A percentile compares a stretch with the other conserved stretches of the same genome.
Conservation (phyloP, 805 yeast species). For the Candida incommunis region DNA sequence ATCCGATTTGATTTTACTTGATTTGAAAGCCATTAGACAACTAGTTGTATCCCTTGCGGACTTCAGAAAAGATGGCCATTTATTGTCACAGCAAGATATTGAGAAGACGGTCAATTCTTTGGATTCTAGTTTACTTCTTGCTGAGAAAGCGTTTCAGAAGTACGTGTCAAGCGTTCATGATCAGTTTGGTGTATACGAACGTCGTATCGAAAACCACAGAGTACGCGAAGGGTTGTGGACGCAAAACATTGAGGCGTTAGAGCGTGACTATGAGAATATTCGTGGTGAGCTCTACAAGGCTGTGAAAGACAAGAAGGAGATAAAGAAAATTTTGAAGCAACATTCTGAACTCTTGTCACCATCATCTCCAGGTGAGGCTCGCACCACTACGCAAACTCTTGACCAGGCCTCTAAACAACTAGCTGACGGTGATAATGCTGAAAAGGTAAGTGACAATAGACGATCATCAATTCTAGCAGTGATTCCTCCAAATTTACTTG, state of each 20-base stretch:
- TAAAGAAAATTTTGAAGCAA: constrained; percentile 12
- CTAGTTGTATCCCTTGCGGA: not conserved
- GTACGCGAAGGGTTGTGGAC: constrained; percentile 23
- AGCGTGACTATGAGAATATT: constrained; percentile 25
- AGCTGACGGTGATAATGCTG: constrained; percentile 7
- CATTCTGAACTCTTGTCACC: constrained; percentile 3
- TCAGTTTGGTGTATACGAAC: constrained; percentile 15
- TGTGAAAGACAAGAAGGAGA: constrained; percentile 18
- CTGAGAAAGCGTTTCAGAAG: constrained; percentile 7
- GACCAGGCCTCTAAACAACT: not conserved
- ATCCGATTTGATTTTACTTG: not conserved
- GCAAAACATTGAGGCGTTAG: constrained; percentile 27
- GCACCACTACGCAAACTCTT: not conserved
- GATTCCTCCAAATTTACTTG: constrained; percentile 19
- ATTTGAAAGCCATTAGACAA: not conserved
- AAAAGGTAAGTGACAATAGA: not conserved
- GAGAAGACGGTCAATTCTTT: constrained; percentile 10
- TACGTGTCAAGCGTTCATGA: constrained; percentile 8
- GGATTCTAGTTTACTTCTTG: constrained; percentile 7
- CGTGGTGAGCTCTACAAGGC: constrained; percentile 23
- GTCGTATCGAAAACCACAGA: constrained; percentile 16
- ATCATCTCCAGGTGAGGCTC: not conserved
- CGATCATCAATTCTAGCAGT: constrained; percentile 4
- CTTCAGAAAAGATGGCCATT: not conserved
- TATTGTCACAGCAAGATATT: constrained; percentile 5